Evolutionary conservation across 495 filamentous ascomycete genomes (phyloP).

Genomic region (Geopyxis carbonaria): DNA sequence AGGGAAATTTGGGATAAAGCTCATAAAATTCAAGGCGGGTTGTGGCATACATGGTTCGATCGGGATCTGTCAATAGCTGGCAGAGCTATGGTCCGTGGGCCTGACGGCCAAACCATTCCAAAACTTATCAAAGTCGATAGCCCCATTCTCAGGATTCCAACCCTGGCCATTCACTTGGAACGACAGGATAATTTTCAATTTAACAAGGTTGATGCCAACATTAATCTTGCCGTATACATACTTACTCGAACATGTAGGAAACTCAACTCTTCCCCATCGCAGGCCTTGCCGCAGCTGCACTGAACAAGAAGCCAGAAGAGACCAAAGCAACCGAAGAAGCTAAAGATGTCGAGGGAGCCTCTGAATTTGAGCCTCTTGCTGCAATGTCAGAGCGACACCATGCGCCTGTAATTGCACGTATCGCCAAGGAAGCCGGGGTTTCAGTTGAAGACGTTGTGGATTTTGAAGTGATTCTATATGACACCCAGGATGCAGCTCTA

Average conservation of each 20-base stretch:
- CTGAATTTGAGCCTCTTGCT: conserved; percentile 56
- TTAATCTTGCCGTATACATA: not conserved
- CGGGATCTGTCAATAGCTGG: conserved; percentile 84
- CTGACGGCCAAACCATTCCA: conserved; percentile 57
- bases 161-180: conserved; percentile 83
- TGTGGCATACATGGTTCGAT: conserved; percentile 73
- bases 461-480: conserved; percentile 91
- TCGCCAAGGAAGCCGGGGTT: conserved; percentile 63
- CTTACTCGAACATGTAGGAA: conserved; percentile 31
- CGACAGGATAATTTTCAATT: conserved; percentile 70
- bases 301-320: conserved; percentile 48
- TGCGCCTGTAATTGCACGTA: conserved; percentile 62
- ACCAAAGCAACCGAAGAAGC: conserved; percentile 27
- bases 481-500: conserved; percentile 75
- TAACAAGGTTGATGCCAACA: conserved; percentile 41
- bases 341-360: conserved; percentile 31
- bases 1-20: no score
- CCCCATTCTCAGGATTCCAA: conserved; percentile 76
- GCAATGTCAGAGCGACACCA: conserved; percentile 73
- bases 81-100: conserved; percentile 60
- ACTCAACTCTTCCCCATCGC: conserved; percentile 86
- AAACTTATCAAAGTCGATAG: conserved; percentile 80
- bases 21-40: conserved; percentile 18
- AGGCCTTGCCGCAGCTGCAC: conserved; percentile 67
- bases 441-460: conserved; percentile 58